These are phyloP conservation scores for Talaromyces sp. DNA, from an alignment of 2,329 filamentous ascomycete species.

Conservation along the genomic window DNA sequence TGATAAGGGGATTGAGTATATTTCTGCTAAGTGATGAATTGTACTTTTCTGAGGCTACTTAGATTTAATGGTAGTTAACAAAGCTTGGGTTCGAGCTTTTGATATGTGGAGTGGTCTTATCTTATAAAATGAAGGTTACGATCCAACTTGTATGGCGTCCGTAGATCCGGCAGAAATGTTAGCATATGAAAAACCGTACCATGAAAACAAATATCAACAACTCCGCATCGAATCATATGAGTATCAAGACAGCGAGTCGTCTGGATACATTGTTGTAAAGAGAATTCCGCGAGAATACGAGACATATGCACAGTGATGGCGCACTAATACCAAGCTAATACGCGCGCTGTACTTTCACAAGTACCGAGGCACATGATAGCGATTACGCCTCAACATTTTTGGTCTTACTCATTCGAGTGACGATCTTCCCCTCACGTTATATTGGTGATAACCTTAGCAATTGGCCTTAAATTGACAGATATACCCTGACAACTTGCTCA, in stretches of 20 bases:
- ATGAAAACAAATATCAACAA: neutral
- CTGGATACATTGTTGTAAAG: neutral
- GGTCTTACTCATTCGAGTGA: neutral
- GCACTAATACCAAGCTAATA: neutral
- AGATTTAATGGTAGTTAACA: neutral
- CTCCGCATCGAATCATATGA: neutral
- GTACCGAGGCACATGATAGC: constrained; percentile 8
- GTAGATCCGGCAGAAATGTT: neutral
- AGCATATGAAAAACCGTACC: neutral
- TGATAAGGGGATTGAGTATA: constrained; percentile 32
- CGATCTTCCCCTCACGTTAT: neutral
- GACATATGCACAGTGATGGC: neutral
- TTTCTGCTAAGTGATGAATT: neutral
- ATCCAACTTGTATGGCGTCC: neutral
- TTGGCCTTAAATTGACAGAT: neutral
- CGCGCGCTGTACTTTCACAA: neutral
- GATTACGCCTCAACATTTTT: constrained; percentile 1
- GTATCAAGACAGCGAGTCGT: neutral
- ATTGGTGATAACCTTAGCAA: neutral
- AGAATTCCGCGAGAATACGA: neutral
- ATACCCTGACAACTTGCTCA: neutral
- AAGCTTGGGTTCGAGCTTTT: neutral
- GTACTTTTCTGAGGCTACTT: neutral
- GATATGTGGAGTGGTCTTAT: neutral
- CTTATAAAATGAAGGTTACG: neutral